Percentiles rank a stretch among this genome's conserved stretches.
Evolutionary conservation across 1,284 basidiomycete species (phyloP).

Genomic region (Anthracocystis setariae): DNA sequence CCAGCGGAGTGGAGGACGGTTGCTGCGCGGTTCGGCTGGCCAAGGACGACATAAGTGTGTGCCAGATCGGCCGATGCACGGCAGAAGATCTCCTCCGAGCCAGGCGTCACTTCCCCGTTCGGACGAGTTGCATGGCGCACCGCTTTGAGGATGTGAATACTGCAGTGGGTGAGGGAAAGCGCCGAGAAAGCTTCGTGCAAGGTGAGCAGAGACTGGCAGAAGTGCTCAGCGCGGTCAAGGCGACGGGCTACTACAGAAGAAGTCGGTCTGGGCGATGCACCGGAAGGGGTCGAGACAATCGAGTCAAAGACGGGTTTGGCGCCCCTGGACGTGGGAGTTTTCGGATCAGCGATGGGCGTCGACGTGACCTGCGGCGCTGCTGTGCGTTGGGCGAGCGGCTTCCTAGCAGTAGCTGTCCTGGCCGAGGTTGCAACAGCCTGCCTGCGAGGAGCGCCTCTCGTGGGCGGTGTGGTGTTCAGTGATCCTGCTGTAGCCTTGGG

Average conservation of each 20-base stretch:
- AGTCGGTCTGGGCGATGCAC: background rate
- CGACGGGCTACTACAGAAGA: background rate
- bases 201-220: conserved; percentile 34
- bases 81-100: conserved; percentile 29
- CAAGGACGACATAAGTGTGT: conserved; percentile 32
- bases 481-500: conserved; percentile 8
- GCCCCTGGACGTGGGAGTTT: conserved; percentile 27
- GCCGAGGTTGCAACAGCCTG: conserved; percentile 2
- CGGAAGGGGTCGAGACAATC: background rate
- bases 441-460: conserved; percentile 13
- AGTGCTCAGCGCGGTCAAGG: conserved; percentile 30
- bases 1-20: conserved; percentile 25
- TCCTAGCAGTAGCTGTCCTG: conserved; percentile 10
- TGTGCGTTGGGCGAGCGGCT: conserved; percentile 17
- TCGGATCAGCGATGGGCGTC: conserved; percentile 9
- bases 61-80: conserved; percentile 36
- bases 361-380: conserved; percentile 27
- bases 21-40: conserved; percentile 28
- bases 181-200: conserved; percentile 43
- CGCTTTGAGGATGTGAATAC: conserved; percentile 45
- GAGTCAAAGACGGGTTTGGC: conserved; percentile 18
- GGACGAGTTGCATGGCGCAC: conserved; percentile 30
- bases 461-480: conserved; percentile 10
- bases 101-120: conserved; percentile 7
- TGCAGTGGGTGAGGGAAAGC: conserved; percentile 36